phyloP scores from a whole-genome alignment of 2,329 filamentous ascomycete species.

The Cephalotrichum gorgonifer region DNA sequence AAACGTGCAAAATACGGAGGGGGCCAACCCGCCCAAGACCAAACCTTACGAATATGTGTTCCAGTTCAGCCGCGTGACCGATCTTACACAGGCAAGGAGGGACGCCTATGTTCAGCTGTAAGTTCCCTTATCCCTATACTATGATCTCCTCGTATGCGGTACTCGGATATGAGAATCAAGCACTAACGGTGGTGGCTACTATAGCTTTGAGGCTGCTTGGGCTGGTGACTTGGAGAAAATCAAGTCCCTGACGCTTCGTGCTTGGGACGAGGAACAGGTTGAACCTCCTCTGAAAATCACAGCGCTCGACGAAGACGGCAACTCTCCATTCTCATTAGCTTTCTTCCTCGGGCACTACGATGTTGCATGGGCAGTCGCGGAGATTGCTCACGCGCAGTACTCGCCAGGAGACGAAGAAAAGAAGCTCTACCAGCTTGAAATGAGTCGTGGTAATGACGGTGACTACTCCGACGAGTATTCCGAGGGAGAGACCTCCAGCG shows the following conservation, averaged over 20 bases:
- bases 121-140: slow-evolving; percentile 17
- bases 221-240: slow-evolving; percentile 54
- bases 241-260: slow-evolving; percentile 50
- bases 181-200: not conserved
- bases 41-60: slow-evolving; percentile 38
- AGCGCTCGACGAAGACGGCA: slow-evolving; percentile 36
- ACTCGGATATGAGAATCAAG: not conserved
- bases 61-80: slow-evolving; percentile 39
- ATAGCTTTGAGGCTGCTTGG: slow-evolving; percentile 64
- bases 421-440: slow-evolving; percentile 36
- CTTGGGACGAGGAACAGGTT: slow-evolving; percentile 43
- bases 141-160: not conserved
- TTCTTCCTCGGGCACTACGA: slow-evolving; percentile 54
- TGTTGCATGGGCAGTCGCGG: slow-evolving; percentile 55
- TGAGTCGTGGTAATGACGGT: slow-evolving; percentile 22
- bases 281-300: slow-evolving; percentile 55
- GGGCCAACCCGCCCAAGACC: slow-evolving; percentile 6
- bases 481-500: slow-evolving; percentile 22
- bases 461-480: slow-evolving; percentile 20
- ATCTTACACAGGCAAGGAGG: slow-evolving; percentile 43
- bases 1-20: slow-evolving; percentile 6
- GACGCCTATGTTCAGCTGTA: slow-evolving; percentile 54
- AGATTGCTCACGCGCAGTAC: slow-evolving; percentile 62
- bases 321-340: slow-evolving; percentile 58
- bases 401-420: slow-evolving; percentile 38